phyloP scores from a whole-genome alignment of 441 rosid species.

The Aleurites moluccanus region DNA sequence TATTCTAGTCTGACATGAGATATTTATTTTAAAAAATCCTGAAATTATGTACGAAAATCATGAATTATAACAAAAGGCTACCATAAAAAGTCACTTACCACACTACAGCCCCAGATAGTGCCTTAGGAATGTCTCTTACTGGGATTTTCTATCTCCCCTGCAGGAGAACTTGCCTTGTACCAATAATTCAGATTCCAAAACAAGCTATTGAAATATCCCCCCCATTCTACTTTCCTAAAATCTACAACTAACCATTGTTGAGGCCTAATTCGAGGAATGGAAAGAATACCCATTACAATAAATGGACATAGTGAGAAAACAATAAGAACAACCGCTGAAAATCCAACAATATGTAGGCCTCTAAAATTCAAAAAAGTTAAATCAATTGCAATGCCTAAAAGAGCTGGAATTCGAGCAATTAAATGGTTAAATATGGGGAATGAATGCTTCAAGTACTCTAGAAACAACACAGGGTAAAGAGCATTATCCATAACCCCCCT shows the following conservation, averaged over 20 bases:
- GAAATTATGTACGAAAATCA: too few relatives aligned
- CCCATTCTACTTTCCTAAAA: slow-evolving; percentile 68
- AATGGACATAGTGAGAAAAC: slow-evolving; percentile 78
- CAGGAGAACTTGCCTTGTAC: slow-evolving; percentile 95
- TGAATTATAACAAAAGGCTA: too few relatives aligned
- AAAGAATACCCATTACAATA: slow-evolving; percentile 60
- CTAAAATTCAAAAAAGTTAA: slow-evolving; percentile 86
- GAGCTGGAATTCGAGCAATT: slow-evolving; percentile 75
- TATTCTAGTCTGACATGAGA: too few relatives aligned
- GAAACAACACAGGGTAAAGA: slow-evolving; percentile 81
- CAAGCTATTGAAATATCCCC: slow-evolving; percentile 79
- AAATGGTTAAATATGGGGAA: slow-evolving; percentile 57
- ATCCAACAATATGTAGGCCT: slow-evolving; percentile 84
- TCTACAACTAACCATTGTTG: slow-evolving; percentile 69
- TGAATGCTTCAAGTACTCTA: slow-evolving; percentile 89
- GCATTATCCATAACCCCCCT: slow-evolving; percentile 99
- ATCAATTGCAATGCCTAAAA: slow-evolving; percentile 66
- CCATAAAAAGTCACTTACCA: too few relatives aligned
- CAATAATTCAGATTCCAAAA: slow-evolving; percentile 93
- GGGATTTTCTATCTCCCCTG: slow-evolving; percentile 84
- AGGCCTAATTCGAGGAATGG: slow-evolving; percentile 67
- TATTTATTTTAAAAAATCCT: too few relatives aligned
- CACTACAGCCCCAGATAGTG: slow-evolving; percentile 69
- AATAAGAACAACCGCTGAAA: slow-evolving; percentile 68
- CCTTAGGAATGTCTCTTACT: slow-evolving; percentile 87